Percentiles rank a stretch among this genome's conserved stretches.
Evolutionary conservation across 164 flowering plant genomes (phyloP).

Genomic region (Echeveria elegans): DNA sequence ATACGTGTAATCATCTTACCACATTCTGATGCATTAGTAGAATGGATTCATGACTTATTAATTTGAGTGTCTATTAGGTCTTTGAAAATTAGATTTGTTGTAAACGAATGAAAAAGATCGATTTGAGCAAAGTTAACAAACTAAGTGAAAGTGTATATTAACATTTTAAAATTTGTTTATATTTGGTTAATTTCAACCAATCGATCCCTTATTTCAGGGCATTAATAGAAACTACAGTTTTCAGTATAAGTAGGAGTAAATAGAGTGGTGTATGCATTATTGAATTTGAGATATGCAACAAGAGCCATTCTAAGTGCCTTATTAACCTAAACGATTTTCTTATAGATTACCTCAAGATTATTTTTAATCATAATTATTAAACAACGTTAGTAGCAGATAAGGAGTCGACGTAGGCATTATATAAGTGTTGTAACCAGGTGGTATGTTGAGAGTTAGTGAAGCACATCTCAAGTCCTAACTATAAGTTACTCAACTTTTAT

Average conservation of each 20-base stretch:
- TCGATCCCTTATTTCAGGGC: not conserved
- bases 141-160: not conserved
- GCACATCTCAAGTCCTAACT: not conserved
- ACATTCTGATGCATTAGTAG: no score
- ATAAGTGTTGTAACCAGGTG: no score
- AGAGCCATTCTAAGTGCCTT: constrained; percentile 1
- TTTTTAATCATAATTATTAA: not conserved
- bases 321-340: not conserved
- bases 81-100: no score
- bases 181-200: not conserved
- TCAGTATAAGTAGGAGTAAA: not conserved
- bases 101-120: no score
- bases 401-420: not conserved
- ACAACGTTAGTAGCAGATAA: not conserved
- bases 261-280: not conserved
- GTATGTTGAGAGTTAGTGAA: not conserved
- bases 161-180: not conserved
- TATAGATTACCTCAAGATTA: not conserved
- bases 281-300: not conserved
- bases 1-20: no score
- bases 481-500: not conserved
- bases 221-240: not conserved
- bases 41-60: no score
- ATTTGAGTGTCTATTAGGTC: no score
- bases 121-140: not conserved